Conservation (phyloP, 108 stramenopile genomes). For the Pseudonitzschia delicatissima region DNA sequence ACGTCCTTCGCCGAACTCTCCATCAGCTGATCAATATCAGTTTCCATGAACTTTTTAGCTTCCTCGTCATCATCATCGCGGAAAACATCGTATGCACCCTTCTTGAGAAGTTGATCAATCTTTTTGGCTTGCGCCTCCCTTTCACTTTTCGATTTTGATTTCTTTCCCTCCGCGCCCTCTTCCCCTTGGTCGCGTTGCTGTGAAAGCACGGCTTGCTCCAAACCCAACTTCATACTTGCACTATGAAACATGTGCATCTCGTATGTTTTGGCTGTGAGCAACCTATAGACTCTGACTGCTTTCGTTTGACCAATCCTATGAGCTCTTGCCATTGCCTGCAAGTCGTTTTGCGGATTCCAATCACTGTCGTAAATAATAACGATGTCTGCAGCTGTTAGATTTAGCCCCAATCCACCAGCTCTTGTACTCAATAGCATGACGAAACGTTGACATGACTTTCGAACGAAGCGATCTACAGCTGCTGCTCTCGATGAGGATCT, state of each 20-base stretch:
- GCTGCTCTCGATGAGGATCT: constrained; percentile 81
- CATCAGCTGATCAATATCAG: constrained; percentile 87
- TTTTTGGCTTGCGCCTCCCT: constrained; percentile 77
- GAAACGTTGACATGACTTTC: constrained; percentile 78
- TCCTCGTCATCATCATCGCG: constrained; percentile 80
- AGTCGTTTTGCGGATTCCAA: constrained; percentile 89
- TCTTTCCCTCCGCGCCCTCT: constrained; percentile 35
- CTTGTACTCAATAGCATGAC: constrained; percentile 95
- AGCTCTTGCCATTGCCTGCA: constrained; percentile 96
- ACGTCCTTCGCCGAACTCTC: constrained; percentile 75
- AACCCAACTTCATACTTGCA: constrained; percentile 93
- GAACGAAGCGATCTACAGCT: constrained; percentile 90
- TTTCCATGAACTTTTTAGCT: constrained; percentile 83
- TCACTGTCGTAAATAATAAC: constrained; percentile 81
- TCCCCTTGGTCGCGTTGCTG: constrained; percentile 69
- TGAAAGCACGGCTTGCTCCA: constrained; percentile 95
- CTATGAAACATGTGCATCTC: constrained; percentile 98
- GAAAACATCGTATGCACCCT: constrained; percentile 87
- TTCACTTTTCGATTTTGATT: constrained; percentile 59
- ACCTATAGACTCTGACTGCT: constrained; percentile 37
- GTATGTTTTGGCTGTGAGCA: constrained; percentile 94
- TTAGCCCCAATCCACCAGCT: constrained; percentile 64
- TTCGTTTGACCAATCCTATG: constrained; percentile 97
- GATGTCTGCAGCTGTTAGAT: constrained; percentile 95
- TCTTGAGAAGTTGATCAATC: constrained; percentile 76